These are phyloP conservation scores for Phoma herbarum DNA, from an alignment of 2,329 filamentous ascomycete species.

Conservation along the genomic window DNA sequence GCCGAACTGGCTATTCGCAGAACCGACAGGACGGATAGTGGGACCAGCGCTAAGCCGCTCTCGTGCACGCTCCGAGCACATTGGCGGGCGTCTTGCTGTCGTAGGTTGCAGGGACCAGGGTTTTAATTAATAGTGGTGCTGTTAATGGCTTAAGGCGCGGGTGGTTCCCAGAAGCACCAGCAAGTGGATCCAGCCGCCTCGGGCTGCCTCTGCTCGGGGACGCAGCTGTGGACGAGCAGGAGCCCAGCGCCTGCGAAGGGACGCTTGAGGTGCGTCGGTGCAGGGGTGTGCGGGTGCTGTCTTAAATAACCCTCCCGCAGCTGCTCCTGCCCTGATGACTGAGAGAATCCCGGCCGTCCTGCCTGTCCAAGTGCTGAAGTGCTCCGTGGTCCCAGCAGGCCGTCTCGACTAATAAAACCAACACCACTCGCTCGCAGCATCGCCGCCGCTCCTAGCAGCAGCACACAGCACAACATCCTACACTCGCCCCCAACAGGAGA, in stretches of 20 bases:
- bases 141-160: constrained; percentile 32
- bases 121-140: constrained; percentile 33
- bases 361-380: constrained; percentile 14
- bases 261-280: constrained; percentile 20
- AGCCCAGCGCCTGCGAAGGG: constrained; percentile 29
- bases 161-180: constrained; percentile 32
- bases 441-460: not conserved
- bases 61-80: constrained; percentile 30
- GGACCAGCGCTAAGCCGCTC: constrained; percentile 25
- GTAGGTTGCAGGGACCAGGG: constrained; percentile 29
- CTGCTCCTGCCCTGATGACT: constrained; percentile 33
- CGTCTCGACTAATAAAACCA: constrained; percentile 37
- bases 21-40: constrained; percentile 33
- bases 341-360: constrained; percentile 20
- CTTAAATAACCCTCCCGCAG: constrained; percentile 40
- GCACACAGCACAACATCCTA: not conserved
- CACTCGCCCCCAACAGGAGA: not conserved
- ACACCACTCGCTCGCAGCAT: constrained; percentile 19
- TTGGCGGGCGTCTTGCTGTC: constrained; percentile 14
- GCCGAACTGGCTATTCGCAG: constrained; percentile 28
- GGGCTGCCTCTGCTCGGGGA: constrained; percentile 25
- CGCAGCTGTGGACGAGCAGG: constrained; percentile 25
- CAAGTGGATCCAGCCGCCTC: constrained; percentile 32
- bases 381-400: constrained; percentile 25
- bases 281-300: constrained; percentile 29